Base-by-base conservation (phyloP, 768 basidiomycete species). In the Thelephora ganbajun region DNA sequence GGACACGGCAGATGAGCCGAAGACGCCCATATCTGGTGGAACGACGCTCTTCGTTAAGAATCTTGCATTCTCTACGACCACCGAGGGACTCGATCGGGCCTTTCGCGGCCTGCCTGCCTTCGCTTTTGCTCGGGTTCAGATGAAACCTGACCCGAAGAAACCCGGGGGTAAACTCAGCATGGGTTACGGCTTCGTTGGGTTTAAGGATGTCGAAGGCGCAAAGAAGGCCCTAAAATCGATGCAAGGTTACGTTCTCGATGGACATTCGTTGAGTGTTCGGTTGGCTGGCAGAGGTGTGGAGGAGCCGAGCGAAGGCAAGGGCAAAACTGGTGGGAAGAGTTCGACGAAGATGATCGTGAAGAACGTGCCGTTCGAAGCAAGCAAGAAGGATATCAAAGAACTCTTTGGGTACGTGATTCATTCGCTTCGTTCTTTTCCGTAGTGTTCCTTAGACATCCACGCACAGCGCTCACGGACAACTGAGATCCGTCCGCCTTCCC, bases 261-360 rank as follows among this genome's bases (percentile, higher is more conserved):
- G 93, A 0, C 91, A 96, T 57, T 71, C 77, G 19, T 63, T 97
- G 39, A 75, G 77, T 53, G 83, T 92, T 48, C 83, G 80, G 61
- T 93, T 92, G 49, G 89, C 94, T 2, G 86, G 87, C 16, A 73
- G 92, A 5, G 90, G 89, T 0, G 62, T 59, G 7, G 79, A 77
- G 35, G 84, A 79, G 33, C 14, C 6, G 46, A 78, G 76, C 44
- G 68, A 58, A 30, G 68, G 61, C 48, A 63, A 58, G 20, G 66
- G 55, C 13, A 54, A 53, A 7, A 62, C 66, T 26, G 80, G 76
- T 66, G 76, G 72, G 44, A 73, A 73, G 50, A 41, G 18, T 11
- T 83, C 85, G 52, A 86, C 91, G 53, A 98, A 97, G 77, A 81
- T 98, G 74, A 79, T 98, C 45, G 90, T 98, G 54, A 98, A 97